A percentile compares a stretch with the other conserved stretches of the same genome.
Evolutionary conservation across 2,329 filamentous ascomycete species (phyloP).

Genomic region (Xylaria arbuscula): DNA sequence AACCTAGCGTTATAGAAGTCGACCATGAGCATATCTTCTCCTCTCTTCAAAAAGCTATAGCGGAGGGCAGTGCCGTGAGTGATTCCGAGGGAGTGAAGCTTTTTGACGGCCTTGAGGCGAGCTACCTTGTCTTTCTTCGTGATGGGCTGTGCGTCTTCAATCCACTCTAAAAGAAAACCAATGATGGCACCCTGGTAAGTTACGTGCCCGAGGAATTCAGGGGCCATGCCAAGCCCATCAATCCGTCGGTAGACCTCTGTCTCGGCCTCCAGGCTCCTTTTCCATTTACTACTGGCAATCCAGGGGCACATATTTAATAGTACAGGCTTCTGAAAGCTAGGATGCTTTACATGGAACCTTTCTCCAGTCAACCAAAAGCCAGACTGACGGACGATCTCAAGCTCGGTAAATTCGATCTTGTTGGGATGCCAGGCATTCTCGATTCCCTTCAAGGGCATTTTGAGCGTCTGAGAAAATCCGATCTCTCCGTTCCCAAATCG

Average conservation of each 20-base stretch:
- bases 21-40: conserved; percentile 1
- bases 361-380: neutral
- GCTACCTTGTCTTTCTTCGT: conserved; percentile 7
- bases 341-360: conserved; percentile 7
- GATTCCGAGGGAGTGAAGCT: conserved; percentile 18
- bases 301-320: conserved; percentile 8
- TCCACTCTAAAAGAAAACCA: conserved; percentile 6
- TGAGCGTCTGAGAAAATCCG: neutral
- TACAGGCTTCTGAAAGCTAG: neutral
- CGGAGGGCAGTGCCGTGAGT: conserved; percentile 17
- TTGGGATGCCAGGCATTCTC: conserved; percentile 20
- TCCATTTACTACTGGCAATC: neutral
- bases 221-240: conserved; percentile 11
- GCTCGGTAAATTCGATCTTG: conserved; percentile 16
- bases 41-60: conserved; percentile 15
- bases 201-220: conserved; percentile 26
- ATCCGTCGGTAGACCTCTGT: conserved; percentile 14
- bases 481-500: conserved; percentile 13
- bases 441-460: neutral
- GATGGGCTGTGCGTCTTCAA: conserved; percentile 8
- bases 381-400: neutral
- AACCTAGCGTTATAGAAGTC: conserved; percentile 14
- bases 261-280: neutral
- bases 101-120: conserved; percentile 14
- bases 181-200: conserved; percentile 19